Conservation (phyloP, 768 basidiomycete species). For the Sarcodon sp. region DNA sequence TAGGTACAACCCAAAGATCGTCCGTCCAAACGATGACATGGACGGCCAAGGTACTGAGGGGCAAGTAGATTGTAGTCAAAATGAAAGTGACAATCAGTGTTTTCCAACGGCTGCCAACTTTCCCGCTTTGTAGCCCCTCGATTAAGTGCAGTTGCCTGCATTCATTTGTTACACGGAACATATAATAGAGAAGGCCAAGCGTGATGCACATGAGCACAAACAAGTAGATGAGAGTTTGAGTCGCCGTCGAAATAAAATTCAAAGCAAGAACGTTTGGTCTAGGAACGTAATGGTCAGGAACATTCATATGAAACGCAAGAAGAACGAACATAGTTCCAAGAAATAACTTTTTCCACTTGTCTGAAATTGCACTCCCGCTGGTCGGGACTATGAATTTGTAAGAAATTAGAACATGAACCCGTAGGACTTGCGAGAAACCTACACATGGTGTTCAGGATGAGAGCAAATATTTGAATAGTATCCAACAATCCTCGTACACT, state of each 20-base stretch:
- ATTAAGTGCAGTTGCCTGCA: conserved; percentile 35
- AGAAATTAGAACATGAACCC: not conserved
- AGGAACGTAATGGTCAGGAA: not conserved
- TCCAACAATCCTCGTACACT: conserved; percentile 59
- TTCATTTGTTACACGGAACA: conserved; percentile 34
- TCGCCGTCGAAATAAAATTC: conserved; percentile 52
- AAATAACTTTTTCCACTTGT: conserved; percentile 45
- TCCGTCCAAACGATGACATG: conserved; percentile 69
- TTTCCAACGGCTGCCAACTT: conserved; percentile 32
- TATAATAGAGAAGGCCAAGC: conserved; percentile 40
- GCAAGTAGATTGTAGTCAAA: conserved; percentile 59
- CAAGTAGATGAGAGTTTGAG: conserved; percentile 49
- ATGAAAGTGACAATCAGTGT: conserved; percentile 52
- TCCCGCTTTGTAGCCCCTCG: conserved; percentile 42
- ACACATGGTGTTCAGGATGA: conserved; percentile 60
- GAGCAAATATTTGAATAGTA: conserved; percentile 58
- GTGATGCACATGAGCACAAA: conserved; percentile 43
- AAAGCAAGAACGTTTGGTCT: conserved; percentile 67
- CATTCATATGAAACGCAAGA: not conserved
- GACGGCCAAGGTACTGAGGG: conserved; percentile 64
- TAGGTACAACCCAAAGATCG: conserved; percentile 62
- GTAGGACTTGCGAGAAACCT: conserved; percentile 1
- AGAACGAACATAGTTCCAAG: conserved; percentile 52
- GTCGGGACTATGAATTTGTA: conserved; percentile 11
- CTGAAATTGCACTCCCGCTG: conserved; percentile 20